Evolutionary conservation across 306 rosid species (phyloP).

Genomic region (Vicia sativa): DNA sequence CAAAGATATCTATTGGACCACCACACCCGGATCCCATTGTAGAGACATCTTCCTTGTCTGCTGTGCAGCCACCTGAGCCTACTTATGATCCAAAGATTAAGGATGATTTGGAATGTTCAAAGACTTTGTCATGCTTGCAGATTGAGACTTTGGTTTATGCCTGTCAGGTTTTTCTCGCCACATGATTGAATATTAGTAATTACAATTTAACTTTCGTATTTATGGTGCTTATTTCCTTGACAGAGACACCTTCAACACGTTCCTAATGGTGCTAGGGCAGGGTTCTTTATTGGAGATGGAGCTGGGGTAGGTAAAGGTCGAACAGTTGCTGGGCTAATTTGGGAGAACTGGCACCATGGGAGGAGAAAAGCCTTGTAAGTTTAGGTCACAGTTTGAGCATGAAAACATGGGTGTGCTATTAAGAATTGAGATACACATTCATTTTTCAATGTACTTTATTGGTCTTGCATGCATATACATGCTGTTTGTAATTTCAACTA

Average conservation of each 20-base stretch:
- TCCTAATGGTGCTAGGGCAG: constrained; percentile 71
- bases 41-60: constrained; percentile 95
- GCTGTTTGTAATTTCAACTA: constrained; percentile 13
- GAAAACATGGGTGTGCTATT: constrained; percentile 21
- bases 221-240: constrained; percentile 49
- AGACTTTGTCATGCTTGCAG: constrained; percentile 90
- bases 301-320: constrained; percentile 99
- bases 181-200: constrained; percentile 35
- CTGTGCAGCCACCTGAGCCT: constrained; percentile 98
- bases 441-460: neutral
- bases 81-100: constrained; percentile 71
- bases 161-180: constrained; percentile 74
- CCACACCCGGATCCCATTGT: constrained; percentile 94
- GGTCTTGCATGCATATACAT: neutral
- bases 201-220: constrained; percentile 33
- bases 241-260: constrained; percentile 94
- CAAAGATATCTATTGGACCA: constrained; percentile 83
- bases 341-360: constrained; percentile 91
- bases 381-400: constrained; percentile 35
- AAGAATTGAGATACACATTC: constrained; percentile 12
- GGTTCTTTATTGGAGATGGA: constrained; percentile 95
- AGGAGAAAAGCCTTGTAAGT: constrained; percentile 90
- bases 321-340: constrained; percentile 86
- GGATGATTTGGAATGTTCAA: constrained; percentile 62
- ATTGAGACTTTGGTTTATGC: constrained; percentile 97